Evolutionary conservation across 345 rosid species (phyloP).

Genomic region (Gossypioides kirkii): DNA sequence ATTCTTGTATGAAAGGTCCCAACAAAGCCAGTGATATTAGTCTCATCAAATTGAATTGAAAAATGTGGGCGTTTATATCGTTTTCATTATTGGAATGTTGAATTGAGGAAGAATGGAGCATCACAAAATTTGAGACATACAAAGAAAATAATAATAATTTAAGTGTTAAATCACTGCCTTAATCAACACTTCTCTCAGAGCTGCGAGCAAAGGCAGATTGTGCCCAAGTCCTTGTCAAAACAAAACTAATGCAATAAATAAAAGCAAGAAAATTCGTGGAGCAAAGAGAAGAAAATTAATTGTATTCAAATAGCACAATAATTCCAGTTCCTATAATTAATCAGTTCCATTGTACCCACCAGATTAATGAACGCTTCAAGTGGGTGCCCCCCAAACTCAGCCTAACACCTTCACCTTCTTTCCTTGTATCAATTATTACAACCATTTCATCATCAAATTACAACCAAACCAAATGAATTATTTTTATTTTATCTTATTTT

Average conservation of each 20-base stretch:
- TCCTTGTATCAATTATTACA: too few species aligned
- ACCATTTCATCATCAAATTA: too few species aligned
- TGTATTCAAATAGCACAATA: background rate
- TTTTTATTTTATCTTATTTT: too few species aligned
- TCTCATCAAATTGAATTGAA: background rate
- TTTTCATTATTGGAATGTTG: background rate
- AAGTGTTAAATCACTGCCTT: constrained; percentile 2
- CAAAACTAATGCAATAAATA: background rate
- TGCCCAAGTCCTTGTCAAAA: background rate
- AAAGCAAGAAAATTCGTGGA: background rate
- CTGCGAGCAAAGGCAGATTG: background rate
- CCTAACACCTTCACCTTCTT: too few species aligned
- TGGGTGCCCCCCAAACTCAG: too few species aligned
- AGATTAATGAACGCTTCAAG: too few species aligned
- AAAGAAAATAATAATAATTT: background rate
- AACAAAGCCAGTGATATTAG: too few species aligned
- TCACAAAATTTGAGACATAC: background rate
- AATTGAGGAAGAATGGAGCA: background rate
- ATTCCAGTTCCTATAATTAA: background rate
- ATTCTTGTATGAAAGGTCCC: too few species aligned
- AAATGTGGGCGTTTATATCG: background rate
- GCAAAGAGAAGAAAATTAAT: background rate
- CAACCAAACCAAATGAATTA: too few species aligned
- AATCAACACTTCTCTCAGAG: background rate
- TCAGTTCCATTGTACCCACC: background rate